These are phyloP conservation scores for Ganoderma boninense DNA, from an alignment of 1,284 basidiomycete species.

Conservation along the genomic window DNA sequence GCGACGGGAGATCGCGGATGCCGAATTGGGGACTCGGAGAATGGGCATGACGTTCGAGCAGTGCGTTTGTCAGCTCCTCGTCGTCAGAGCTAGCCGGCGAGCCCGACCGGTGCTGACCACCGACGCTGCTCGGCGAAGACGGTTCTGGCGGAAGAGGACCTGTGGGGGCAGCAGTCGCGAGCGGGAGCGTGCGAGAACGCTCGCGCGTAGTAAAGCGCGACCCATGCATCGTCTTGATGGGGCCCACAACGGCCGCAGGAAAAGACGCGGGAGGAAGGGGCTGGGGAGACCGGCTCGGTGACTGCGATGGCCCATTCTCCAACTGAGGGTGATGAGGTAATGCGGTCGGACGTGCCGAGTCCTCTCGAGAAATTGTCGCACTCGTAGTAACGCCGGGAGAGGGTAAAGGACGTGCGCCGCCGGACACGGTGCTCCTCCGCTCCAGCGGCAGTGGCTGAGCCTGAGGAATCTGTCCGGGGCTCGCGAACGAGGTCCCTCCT, in stretches of 20 bases:
- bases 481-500: slow-evolving; percentile 13
- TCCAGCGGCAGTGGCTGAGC: slow-evolving; percentile 13
- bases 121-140: slow-evolving; percentile 4
- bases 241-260: neutral
- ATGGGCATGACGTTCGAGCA: slow-evolving; percentile 34
- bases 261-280: slow-evolving; percentile 9
- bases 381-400: slow-evolving; percentile 19
- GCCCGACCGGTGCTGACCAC: slow-evolving; percentile 20
- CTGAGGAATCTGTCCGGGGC: slow-evolving; percentile 13
- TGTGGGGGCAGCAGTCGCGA: slow-evolving; percentile 28
- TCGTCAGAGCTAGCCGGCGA: slow-evolving; percentile 36
- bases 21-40: slow-evolving; percentile 42
- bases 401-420: slow-evolving; percentile 17
- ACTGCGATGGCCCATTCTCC: slow-evolving; percentile 15
- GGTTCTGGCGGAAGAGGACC: slow-evolving; percentile 27
- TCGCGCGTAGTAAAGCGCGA: slow-evolving; percentile 27
- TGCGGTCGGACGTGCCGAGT: slow-evolving; percentile 17
- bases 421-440: slow-evolving; percentile 27
- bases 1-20: slow-evolving; percentile 33
- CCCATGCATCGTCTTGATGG: slow-evolving; percentile 6
- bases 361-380: slow-evolving; percentile 16
- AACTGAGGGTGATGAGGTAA: slow-evolving; percentile 27
- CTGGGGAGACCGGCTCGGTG: neutral
- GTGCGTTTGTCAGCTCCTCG: slow-evolving; percentile 39
- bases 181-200: slow-evolving; percentile 33